Conservation (phyloP, 2,329 filamentous ascomycete species). For the Aspergillus candidus region DNA sequence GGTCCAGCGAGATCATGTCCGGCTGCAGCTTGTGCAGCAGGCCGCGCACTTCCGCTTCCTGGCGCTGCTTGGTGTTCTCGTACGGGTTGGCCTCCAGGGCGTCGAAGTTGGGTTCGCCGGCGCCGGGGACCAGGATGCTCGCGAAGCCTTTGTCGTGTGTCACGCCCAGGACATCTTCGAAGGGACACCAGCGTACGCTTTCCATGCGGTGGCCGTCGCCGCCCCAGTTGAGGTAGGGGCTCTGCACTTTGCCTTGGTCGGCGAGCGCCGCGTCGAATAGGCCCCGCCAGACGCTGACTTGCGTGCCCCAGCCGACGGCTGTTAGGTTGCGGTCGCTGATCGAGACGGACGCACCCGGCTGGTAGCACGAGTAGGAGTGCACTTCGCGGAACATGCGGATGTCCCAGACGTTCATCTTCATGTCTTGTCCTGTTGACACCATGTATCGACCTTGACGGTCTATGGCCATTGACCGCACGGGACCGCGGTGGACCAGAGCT, state of each 20-base stretch:
- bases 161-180: slow-evolving; percentile 85
- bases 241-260: slow-evolving; percentile 73
- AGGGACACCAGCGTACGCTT: slow-evolving; percentile 84
- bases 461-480: slow-evolving; percentile 76
- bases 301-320: slow-evolving; percentile 85
- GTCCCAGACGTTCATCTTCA: slow-evolving; percentile 93
- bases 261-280: slow-evolving; percentile 68
- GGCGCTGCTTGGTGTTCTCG: slow-evolving; percentile 85
- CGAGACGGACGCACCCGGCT: slow-evolving; percentile 74
- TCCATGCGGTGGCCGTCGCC: slow-evolving; percentile 77
- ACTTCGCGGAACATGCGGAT: slow-evolving; percentile 91
- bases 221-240: slow-evolving; percentile 90
- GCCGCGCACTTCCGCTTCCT: slow-evolving; percentile 82
- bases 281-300: slow-evolving; percentile 83
- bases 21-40: slow-evolving; percentile 92
- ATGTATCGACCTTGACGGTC: slow-evolving; percentile 92
- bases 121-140: slow-evolving; percentile 82
- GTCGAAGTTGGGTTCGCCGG: slow-evolving; percentile 96
- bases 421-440: slow-evolving; percentile 86
- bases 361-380: slow-evolving; percentile 76
- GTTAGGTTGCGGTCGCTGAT: slow-evolving; percentile 87
- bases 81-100: slow-evolving; percentile 91
- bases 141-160: slow-evolving; percentile 81
- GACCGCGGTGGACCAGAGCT: slow-evolving; percentile 80
- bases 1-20: slow-evolving; percentile 94